Percentiles rank a stretch among this genome's conserved stretches.
Conservation (phyloP, 2,329 filamentous ascomycete genomes). For the Apiospora marii region DNA sequence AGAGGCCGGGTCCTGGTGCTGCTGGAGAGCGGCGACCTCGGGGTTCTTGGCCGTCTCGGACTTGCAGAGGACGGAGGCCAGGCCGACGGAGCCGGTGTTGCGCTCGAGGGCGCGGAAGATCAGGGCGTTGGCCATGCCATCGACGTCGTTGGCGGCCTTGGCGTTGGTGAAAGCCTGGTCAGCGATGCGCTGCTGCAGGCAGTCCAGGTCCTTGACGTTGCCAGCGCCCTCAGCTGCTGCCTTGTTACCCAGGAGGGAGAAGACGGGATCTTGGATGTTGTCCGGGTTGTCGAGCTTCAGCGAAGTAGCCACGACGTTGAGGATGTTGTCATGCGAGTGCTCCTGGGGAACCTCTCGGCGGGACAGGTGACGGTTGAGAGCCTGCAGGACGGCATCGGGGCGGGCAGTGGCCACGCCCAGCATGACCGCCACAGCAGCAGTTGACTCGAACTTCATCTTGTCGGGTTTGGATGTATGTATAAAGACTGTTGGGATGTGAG, state of each 20-base stretch:
- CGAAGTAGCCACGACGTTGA: conserved; percentile 37
- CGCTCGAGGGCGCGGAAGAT: conserved; percentile 66
- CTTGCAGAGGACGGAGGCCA: conserved; percentile 64
- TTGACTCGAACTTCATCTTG: conserved; percentile 45
- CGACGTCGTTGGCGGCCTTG: conserved; percentile 58
- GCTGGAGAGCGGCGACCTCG: conserved; percentile 68
- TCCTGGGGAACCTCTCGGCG: conserved; percentile 46
- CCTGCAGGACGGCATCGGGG: conserved; percentile 37
- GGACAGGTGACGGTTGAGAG: conserved; percentile 19
- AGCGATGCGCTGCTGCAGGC: conserved; percentile 57
- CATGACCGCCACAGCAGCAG: conserved; percentile 39
- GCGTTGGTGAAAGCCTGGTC: conserved; percentile 69
- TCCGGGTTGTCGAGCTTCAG: conserved; percentile 44
- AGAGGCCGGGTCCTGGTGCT: conserved; percentile 74
- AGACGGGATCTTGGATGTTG: conserved; percentile 41
- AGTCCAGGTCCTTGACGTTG: conserved; percentile 50
- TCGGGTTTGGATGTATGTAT: conserved; percentile 28
- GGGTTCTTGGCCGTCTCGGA: conserved; percentile 65
- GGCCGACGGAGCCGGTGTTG: conserved; percentile 66
- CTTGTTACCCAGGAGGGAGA: conserved; percentile 51
- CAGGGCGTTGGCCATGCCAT: conserved; percentile 61
- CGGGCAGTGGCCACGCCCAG: conserved; percentile 42
- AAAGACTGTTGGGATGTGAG: conserved; percentile 20
- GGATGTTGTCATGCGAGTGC: conserved; percentile 43
- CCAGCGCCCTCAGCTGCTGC: conserved; percentile 56